Percentiles rank a stretch among this genome's conserved stretches.
Evolutionary conservation across 1,139 yeast genomes (phyloP).

Genomic region (Geotrichum australiense): DNA sequence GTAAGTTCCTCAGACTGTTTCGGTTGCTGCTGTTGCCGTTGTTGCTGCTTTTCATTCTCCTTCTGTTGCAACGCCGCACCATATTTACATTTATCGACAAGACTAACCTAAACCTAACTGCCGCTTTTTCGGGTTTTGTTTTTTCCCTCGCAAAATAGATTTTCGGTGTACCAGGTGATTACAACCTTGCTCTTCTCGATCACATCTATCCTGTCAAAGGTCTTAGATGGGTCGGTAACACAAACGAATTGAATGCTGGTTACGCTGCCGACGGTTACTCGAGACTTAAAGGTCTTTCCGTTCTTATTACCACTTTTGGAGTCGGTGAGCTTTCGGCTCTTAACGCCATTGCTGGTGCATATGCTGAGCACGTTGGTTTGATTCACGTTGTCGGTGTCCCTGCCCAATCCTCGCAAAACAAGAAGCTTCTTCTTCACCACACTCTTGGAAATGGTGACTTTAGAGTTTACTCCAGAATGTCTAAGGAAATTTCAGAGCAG

Average conservation of each 20-base stretch:
- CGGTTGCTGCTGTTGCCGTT: not conserved
- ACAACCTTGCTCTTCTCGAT: conserved; percentile 50
- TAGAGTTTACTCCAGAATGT: conserved; percentile 70
- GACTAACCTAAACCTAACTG: too few relatives aligned
- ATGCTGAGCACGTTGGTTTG: conserved; percentile 57
- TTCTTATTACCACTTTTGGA: conserved; percentile 59
- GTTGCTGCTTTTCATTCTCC: too few relatives aligned
- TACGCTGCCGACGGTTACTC: conserved; percentile 66
- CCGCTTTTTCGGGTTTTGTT: too few relatives aligned
- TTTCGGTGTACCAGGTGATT: conserved; percentile 57
- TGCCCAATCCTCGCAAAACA: conserved; percentile 55
- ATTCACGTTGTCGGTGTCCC: conserved; percentile 65
- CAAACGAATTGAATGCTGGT: conserved; percentile 49
- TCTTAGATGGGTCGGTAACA: conserved; percentile 40
- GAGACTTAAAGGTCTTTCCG: conserved; percentile 51
- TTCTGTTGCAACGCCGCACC: too few relatives aligned
- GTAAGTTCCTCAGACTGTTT: conserved; percentile 21
- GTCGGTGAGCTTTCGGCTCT: conserved; percentile 68
- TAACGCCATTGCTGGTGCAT: conserved; percentile 62
- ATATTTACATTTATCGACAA: too few relatives aligned
- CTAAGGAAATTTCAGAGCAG: conserved; percentile 60
- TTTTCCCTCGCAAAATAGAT: conserved; percentile 22
- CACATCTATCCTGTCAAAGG: conserved; percentile 43
- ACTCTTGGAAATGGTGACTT: conserved; percentile 82
- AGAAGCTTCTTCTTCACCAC: conserved; percentile 53